These are phyloP conservation scores for Shiraia sp. DNA, from an alignment of 2,329 filamentous ascomycete species.

Conservation along the genomic window DNA sequence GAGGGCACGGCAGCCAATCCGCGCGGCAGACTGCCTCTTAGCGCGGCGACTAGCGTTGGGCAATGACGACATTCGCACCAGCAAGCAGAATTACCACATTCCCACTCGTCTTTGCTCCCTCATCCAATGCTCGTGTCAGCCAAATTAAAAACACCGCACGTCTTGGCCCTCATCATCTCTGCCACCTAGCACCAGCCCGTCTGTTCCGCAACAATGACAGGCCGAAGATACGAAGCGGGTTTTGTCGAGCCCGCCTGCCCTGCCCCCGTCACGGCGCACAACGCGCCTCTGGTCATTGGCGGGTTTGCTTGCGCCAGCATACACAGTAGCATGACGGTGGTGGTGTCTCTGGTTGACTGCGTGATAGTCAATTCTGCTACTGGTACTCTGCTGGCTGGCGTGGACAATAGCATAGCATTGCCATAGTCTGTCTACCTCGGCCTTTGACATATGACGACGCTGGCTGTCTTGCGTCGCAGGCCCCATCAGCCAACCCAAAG, in stretches of 20 bases:
- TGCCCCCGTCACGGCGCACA: not conserved
- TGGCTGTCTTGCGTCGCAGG: too few relatives aligned
- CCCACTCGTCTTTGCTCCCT: constrained; percentile 3
- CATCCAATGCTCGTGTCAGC: constrained; percentile 19
- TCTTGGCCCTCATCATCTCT: constrained; percentile 34
- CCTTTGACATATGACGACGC: too few relatives aligned
- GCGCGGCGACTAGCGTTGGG: constrained; percentile 6
- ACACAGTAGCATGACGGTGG: constrained; percentile 8
- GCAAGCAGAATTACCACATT: constrained; percentile 12
- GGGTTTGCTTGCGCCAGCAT: constrained; percentile 17
- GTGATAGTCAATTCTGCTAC: not conserved
- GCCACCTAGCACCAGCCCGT: constrained; percentile 16
- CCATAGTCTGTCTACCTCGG: too few relatives aligned
- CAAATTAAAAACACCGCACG: constrained; percentile 11
- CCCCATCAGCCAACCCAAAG: too few relatives aligned
- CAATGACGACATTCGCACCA: constrained; percentile 18
- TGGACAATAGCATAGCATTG: too few relatives aligned
- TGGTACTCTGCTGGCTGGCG: not conserved
- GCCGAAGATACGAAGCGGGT: constrained; percentile 8
- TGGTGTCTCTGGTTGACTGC: not conserved
- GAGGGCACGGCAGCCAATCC: constrained; percentile 18
- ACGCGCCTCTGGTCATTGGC: constrained; percentile 15
- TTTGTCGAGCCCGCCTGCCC: too few relatives aligned
- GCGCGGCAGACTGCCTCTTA: constrained; percentile 1
- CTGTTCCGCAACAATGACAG: constrained; percentile 16